These are phyloP conservation scores for Geum urbanum DNA, from an alignment of 306 rosid genomes.

Conservation along the genomic window DNA sequence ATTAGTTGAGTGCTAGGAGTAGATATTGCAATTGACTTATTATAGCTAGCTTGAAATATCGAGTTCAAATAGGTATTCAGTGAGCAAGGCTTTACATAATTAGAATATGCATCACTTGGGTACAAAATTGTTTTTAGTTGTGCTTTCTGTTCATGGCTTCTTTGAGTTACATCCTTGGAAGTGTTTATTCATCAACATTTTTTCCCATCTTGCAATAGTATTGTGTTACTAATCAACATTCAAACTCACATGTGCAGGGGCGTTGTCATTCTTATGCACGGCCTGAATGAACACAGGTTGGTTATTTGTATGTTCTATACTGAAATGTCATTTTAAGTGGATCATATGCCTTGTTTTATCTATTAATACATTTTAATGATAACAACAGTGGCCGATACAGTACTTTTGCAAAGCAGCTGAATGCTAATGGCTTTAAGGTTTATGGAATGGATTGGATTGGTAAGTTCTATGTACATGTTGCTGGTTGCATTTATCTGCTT, in stretches of 20 bases:
- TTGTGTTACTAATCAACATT: slow-evolving; percentile 10
- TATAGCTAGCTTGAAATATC: background rate
- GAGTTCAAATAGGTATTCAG: background rate
- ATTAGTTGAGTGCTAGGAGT: background rate
- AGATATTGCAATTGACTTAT: no score
- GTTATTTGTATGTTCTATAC: slow-evolving; percentile 19
- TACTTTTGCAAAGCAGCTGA: slow-evolving; percentile 75
- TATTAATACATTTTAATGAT: slow-evolving; percentile 25
- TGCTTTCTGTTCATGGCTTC: background rate
- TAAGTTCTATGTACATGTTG: slow-evolving; percentile 31
- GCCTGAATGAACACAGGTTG: slow-evolving; percentile 93
- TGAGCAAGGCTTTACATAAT: background rate
- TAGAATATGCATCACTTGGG: background rate
- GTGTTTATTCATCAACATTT: background rate
- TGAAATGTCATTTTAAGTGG: slow-evolving; percentile 3
- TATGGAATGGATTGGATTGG: slow-evolving; percentile 98
- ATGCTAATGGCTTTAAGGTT: slow-evolving; percentile 77
- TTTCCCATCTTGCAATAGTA: background rate
- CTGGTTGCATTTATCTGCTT: background rate
- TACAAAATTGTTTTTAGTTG: background rate
- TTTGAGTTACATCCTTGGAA: background rate
- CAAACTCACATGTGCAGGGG: slow-evolving; percentile 59
- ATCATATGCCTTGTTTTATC: background rate
- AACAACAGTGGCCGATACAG: slow-evolving; percentile 67
- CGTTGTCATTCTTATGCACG: slow-evolving; percentile 73